Evolutionary conservation across 208 protist genomes (phyloP).

Genomic region (Phytomonas francai): DNA sequence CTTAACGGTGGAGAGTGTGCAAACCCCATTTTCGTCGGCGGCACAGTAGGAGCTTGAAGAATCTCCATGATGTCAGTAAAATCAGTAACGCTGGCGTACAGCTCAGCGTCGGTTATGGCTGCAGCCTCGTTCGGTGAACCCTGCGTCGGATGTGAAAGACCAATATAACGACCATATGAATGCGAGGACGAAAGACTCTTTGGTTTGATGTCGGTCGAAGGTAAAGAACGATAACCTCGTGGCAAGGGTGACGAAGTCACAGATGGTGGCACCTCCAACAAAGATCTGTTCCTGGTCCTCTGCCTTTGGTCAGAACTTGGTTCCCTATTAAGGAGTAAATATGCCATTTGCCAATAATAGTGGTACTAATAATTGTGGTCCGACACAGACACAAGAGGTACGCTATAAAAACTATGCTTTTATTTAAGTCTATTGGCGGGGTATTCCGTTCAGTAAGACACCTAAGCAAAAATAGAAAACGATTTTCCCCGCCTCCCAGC

Average conservation of each 20-base stretch:
- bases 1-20: neutral
- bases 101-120: conserved; percentile 20
- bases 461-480: neutral
- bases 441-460: neutral
- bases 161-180: neutral
- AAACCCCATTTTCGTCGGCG: conserved; percentile 6
- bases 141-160: neutral
- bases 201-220: neutral
- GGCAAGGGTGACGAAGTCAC: neutral
- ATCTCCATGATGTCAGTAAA: conserved; percentile 36
- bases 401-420: neutral
- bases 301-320: neutral
- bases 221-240: neutral
- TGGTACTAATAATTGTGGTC: neutral
- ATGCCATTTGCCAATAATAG: neutral
- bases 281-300: neutral
- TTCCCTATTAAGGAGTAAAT: neutral
- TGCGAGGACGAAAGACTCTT: neutral
- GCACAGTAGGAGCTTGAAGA: conserved; percentile 21
- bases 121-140: neutral
- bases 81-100: conserved; percentile 42
- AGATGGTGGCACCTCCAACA: neutral
- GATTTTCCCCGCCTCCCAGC: neutral
- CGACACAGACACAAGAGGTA: neutral
- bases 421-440: neutral